These are phyloP conservation scores for Schoenoplectus triqueter DNA, from an alignment of 202 grass and related monocot species.

Conservation along the genomic window DNA sequence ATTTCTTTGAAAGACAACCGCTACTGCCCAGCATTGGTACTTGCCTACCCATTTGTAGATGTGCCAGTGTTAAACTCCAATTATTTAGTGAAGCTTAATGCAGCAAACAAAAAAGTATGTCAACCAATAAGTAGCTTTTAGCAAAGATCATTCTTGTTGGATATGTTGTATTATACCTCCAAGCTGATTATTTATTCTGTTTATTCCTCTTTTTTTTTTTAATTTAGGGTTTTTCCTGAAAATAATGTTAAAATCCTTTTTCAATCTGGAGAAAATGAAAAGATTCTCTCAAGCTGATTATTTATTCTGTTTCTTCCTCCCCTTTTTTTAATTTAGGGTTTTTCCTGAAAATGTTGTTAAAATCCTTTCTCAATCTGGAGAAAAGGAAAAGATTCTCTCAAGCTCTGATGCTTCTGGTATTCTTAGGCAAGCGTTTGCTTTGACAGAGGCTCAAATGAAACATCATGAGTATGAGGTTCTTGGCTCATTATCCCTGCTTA, in stretches of 20 bases:
- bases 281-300: conserved; percentile 49
- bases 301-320: neutral
- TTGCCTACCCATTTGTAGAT: neutral
- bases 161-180: conserved; percentile 15
- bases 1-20: conserved; percentile 21
- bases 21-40: conserved; percentile 26
- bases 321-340: conserved; percentile 47
- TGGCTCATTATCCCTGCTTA: conserved; percentile 39
- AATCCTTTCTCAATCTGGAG: conserved; percentile 61
- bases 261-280: conserved; percentile 58
- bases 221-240: conserved; percentile 69
- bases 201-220: conserved; percentile 41
- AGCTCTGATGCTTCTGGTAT: conserved; percentile 83
- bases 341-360: conserved; percentile 73
- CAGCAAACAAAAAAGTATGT: neutral
- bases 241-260: conserved; percentile 67
- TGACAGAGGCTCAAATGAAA: conserved; percentile 71
- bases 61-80: neutral
- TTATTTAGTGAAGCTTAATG: neutral
- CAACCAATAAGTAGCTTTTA: conserved; percentile 10
- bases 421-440: conserved; percentile 70
- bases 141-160: neutral
- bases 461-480: conserved; percentile 82
- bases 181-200: conserved; percentile 31
- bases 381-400: conserved; percentile 63